Evolutionary conservation across 257 asterid genomes (phyloP).

Genomic region (Gynochthodes officinalis): DNA sequence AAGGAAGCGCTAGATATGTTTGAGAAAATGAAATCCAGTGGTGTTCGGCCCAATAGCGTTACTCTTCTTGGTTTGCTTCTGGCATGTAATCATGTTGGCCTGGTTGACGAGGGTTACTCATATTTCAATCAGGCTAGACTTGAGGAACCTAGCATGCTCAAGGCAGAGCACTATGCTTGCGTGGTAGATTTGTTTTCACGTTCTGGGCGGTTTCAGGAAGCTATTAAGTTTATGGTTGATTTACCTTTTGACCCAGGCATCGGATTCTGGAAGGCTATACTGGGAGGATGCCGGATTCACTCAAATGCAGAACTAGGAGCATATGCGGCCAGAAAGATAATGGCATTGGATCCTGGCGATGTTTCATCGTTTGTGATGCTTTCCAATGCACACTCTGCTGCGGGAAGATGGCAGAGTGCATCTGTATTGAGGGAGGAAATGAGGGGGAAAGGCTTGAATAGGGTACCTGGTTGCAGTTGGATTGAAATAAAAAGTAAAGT

Average conservation of each 20-base stretch:
- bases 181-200: conserved; percentile 75
- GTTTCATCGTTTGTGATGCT: conserved; percentile 91
- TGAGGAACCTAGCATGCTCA: conserved; percentile 34
- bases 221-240: conserved; percentile 44
- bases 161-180: conserved; percentile 80
- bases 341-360: conserved; percentile 68
- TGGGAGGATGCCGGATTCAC: conserved; percentile 79
- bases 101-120: conserved; percentile 53
- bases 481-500: conserved; percentile 49
- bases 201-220: conserved; percentile 69
- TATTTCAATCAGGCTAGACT: conserved; percentile 47
- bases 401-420: conserved; percentile 68
- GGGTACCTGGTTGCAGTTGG: conserved; percentile 89
- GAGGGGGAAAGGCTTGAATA: conserved; percentile 53
- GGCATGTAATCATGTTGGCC: conserved; percentile 74
- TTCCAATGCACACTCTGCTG: conserved; percentile 75
- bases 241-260: conserved; percentile 82
- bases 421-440: conserved; percentile 46
- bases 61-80: conserved; percentile 63
- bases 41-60: conserved; percentile 49
- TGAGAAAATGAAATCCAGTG: conserved; percentile 37
- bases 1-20: conserved; percentile 45
- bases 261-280: conserved; percentile 86
- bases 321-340: conserved; percentile 49
- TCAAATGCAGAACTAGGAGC: conserved; percentile 55